Evolutionary conservation across 163 green algal species (phyloP).

Genomic region (Smithsoniella earleae): DNA sequence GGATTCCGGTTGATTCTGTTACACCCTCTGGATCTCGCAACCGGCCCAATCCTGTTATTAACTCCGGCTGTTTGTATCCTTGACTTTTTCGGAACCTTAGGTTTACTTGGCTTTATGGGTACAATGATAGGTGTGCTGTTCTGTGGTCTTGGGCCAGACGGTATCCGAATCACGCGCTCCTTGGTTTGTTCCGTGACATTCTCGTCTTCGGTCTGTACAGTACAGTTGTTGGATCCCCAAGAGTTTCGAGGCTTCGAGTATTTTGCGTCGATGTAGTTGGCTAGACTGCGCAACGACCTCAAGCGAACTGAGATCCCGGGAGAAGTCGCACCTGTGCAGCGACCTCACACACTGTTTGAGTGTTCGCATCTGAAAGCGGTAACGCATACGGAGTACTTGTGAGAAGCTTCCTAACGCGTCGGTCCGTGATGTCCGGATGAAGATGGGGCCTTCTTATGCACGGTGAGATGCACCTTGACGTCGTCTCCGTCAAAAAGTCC

Average conservation of each 20-base stretch:
- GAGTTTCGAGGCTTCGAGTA: not conserved
- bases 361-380: not conserved
- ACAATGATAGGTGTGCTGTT: conserved; percentile 12
- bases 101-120: not conserved
- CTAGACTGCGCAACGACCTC: not conserved
- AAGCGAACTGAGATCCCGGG: not conserved
- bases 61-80: not conserved
- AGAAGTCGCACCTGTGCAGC: not conserved
- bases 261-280: not conserved
- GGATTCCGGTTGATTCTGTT: not conserved
- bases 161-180: conserved; percentile 14
- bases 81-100: not conserved
- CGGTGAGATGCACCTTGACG: not conserved
- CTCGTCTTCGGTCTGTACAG: conserved; percentile 23
- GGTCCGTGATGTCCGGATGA: not conserved
- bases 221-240: not conserved
- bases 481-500: not conserved
- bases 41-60: not conserved
- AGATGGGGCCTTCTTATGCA: not conserved
- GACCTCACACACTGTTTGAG: conserved; percentile 23
- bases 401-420: not conserved
- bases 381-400: not conserved
- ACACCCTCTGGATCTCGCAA: not conserved
- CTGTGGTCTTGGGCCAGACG: not conserved
- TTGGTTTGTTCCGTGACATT: not conserved